Base-by-base conservation (phyloP, 441 rosid genomes). In the Jatropha multifida region DNA sequence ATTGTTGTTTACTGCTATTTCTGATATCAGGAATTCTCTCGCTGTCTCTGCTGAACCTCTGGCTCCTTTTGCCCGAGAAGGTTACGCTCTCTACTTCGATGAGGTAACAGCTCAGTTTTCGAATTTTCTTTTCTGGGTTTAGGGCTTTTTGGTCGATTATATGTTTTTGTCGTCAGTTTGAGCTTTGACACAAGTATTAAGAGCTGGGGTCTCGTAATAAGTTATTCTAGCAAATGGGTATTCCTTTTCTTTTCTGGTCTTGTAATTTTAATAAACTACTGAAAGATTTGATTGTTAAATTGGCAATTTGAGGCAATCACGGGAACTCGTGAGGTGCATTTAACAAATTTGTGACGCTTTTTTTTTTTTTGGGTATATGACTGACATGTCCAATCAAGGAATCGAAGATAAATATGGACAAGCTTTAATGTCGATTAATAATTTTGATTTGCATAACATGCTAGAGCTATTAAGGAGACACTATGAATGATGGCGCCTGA, bases 51-150 rank as follows among this genome's bases (percentile, higher is more conserved):
- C 80, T 51, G 17, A 80, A 37, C 76, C 85, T 80, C 85, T 95
- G 63, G 76, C 91, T 14, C 87, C 82, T 13, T 84, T 58, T 68
- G 82, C 93, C 65, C 77, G 76, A 26, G 80, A 77, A 49, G 99
- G 98, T 65, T 89, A 87, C 78, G 82, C 89, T 8, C 83, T 92
- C 78, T 88, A 86, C 90, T 95, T 95, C 74, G 95, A 92, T 69
- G 94, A 92, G 85, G 97, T 93, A 41, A 64, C 48, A 5, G 48
- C 42, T 20, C 12, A n/a, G 72, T 73, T 60, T 72, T 46, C 44
- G 11, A 13, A 4, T 9, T 67, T 40, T 27, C 26, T 32, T 62
- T 72, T 1, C 48, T 62, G 46, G 27, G 54, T 69, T 49, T 18
- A 20, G 7, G 32, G 32, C 3, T 14, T 73, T 52, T 68, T 49